Conservation (phyloP, 176 grass and related monocot genomes). For the Carex kokanica region DNA sequence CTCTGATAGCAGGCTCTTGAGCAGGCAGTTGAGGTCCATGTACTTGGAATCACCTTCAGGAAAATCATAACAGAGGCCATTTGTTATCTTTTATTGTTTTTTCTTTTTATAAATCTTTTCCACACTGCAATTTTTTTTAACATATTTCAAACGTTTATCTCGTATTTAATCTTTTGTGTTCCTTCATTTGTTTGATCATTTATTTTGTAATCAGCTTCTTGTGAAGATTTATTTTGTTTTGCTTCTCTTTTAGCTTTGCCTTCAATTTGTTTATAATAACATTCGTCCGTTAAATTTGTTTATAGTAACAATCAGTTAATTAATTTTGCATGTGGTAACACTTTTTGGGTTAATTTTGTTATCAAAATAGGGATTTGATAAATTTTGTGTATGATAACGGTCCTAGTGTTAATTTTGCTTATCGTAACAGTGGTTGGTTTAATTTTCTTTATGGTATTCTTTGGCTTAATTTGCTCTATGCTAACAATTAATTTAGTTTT, state of each 20-base stretch:
- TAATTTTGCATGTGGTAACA: no score
- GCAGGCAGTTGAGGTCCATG: constrained; percentile 66
- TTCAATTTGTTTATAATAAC: no score
- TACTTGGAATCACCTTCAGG: constrained; percentile 37
- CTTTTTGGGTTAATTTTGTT: no score
- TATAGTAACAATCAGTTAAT: no score
- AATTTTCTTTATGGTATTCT: no score
- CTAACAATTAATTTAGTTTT: no score
- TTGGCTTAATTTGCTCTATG: no score
- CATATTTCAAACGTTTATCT: background rate
- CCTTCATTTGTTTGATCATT: background rate
- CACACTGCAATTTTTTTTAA: background rate
- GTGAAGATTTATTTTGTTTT: background rate
- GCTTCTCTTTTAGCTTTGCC: background rate
- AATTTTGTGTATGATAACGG: no score
- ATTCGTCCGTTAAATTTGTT: no score
- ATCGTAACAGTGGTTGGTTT: no score
- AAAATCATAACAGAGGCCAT: constrained; percentile 18
- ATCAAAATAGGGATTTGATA: no score
- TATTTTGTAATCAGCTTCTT: background rate
- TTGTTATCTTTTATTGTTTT: background rate
- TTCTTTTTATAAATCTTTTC: background rate
- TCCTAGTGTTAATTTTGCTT: no score
- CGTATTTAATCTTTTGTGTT: background rate
- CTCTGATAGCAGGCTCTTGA: constrained; percentile 66